Evolutionary conservation across 2,329 filamentous ascomycete species (phyloP).

Genomic region (Verticillium klebahnii): DNA sequence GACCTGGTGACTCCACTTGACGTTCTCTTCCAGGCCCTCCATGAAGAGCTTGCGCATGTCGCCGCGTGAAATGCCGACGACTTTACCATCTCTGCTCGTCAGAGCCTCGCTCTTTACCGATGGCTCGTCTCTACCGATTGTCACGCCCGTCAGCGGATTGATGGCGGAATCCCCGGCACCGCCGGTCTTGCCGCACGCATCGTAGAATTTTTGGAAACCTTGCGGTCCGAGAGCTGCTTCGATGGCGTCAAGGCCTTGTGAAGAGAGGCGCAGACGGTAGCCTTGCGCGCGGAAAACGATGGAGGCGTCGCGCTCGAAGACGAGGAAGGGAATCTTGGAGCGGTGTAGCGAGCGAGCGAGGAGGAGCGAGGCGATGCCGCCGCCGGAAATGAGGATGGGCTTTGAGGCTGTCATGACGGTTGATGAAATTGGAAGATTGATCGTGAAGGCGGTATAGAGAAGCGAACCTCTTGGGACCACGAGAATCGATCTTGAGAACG

Average conservation of each 20-base stretch:
- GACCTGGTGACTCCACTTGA: constrained; percentile 53
- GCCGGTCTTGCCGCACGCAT: constrained; percentile 54
- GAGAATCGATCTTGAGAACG: not conserved
- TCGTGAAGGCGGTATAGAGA: too few species aligned
- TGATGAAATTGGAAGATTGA: not conserved
- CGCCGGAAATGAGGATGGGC: constrained; percentile 37
- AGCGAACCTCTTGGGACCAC: too few species aligned
- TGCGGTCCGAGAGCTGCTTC: constrained; percentile 47
- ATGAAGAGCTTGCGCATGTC: constrained; percentile 59
- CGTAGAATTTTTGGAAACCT: constrained; percentile 51
- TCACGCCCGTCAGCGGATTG: constrained; percentile 50
- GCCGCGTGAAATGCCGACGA: constrained; percentile 57
- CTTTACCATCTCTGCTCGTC: constrained; percentile 49
- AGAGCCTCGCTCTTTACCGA: constrained; percentile 26
- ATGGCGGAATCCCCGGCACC: constrained; percentile 45
- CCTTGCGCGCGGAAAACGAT: constrained; percentile 55
- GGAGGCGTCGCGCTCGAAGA: constrained; percentile 51
- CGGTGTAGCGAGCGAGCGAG: constrained; percentile 36
- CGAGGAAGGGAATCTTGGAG: constrained; percentile 42
- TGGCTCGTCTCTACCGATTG: constrained; percentile 21
- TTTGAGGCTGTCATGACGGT: not conserved
- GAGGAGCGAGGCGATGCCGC: constrained; percentile 36
- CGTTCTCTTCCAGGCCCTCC: constrained; percentile 46
- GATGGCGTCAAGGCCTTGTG: constrained; percentile 50
- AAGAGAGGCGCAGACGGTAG: constrained; percentile 54